Evolutionary conservation across 192 early-diverging fungal species (phyloP).

Genomic region (Gorgonomyces haynaldii): DNA sequence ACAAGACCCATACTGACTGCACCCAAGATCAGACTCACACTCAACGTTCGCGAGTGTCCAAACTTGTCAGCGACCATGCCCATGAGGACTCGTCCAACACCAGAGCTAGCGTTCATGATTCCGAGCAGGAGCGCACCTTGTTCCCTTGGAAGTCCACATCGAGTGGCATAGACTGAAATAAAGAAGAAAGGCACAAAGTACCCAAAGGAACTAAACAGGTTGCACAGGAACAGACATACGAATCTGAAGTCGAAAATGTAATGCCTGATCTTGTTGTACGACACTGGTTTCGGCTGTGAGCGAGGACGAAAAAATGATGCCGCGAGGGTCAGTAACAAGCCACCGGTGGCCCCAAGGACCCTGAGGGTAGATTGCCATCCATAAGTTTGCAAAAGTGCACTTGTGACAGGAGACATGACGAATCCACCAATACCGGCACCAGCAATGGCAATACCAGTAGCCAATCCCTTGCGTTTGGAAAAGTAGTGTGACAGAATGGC

Average conservation of each 20-base stretch:
- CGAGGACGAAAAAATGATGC: conserved; percentile 15
- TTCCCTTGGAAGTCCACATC: conserved; percentile 43
- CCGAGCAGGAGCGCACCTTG: conserved; percentile 54
- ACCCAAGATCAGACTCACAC: conserved; percentile 24
- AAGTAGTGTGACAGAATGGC: conserved; percentile 64
- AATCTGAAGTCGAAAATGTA: conserved; percentile 25
- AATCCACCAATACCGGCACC: conserved; percentile 68
- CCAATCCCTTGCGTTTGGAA: conserved; percentile 47
- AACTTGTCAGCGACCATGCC: conserved; percentile 53
- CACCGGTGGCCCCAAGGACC: conserved; percentile 43
- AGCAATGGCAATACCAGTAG: conserved; percentile 59
- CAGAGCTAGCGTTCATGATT: conserved; percentile 54
- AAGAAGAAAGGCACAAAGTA: conserved; percentile 51
- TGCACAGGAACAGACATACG: conserved; percentile 17
- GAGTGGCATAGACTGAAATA: conserved; percentile 42
- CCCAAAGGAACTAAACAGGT: conserved; percentile 31
- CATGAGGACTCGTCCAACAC: conserved; percentile 49
- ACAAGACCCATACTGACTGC: conserved; percentile 18
- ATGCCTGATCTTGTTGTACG: conserved; percentile 6
- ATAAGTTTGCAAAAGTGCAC: conserved; percentile 42
- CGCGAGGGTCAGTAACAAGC: conserved; percentile 28
- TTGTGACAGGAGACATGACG: conserved; percentile 44
- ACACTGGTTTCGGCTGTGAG: neutral
- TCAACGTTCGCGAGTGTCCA: conserved; percentile 54
- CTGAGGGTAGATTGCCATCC: conserved; percentile 59